Evolutionary conservation across 2,329 filamentous ascomycete genomes (phyloP).

Genomic region (Botrytis squamosa): DNA sequence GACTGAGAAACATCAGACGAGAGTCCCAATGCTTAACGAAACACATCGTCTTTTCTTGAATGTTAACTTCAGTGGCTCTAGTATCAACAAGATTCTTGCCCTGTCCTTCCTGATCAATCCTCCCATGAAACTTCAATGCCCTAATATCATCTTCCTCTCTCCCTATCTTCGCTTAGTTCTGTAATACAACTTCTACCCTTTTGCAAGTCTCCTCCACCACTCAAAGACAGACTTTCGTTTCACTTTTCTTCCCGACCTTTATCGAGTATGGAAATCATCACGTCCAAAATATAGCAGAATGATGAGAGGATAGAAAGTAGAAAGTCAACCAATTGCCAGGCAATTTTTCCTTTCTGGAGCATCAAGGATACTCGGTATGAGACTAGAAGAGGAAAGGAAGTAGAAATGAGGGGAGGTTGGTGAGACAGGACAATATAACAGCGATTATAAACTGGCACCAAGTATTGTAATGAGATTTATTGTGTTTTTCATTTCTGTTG

Average conservation of each 20-base stretch:
- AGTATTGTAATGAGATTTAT: not conserved
- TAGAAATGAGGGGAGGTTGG: not conserved
- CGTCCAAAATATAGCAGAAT: not conserved
- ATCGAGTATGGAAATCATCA: not conserved
- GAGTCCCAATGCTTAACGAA: not conserved
- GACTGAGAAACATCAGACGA: not conserved
- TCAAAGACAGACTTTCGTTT: not conserved
- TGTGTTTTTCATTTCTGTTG: not conserved
- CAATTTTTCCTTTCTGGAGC: not conserved
- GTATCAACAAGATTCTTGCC: not conserved
- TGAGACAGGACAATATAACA: not conserved
- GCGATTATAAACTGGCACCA: not conserved
- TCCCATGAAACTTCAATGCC: accelerated
- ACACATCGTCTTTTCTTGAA: not conserved
- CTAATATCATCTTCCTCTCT: not conserved
- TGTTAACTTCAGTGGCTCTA: not conserved
- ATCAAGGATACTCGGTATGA: not conserved
- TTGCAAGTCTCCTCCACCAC: not conserved
- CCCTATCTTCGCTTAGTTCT: not conserved
- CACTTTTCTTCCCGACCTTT: not conserved
- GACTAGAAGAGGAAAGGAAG: not conserved
- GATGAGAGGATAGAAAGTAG: not conserved
- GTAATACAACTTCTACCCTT: not conserved
- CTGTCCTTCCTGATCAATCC: not conserved
- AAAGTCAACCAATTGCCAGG: not conserved